Percentiles rank a stretch among this genome's conserved stretches.
Evolutionary conservation across 768 basidiomycete species (phyloP).

Genomic region (Naganishia kalamii): DNA sequence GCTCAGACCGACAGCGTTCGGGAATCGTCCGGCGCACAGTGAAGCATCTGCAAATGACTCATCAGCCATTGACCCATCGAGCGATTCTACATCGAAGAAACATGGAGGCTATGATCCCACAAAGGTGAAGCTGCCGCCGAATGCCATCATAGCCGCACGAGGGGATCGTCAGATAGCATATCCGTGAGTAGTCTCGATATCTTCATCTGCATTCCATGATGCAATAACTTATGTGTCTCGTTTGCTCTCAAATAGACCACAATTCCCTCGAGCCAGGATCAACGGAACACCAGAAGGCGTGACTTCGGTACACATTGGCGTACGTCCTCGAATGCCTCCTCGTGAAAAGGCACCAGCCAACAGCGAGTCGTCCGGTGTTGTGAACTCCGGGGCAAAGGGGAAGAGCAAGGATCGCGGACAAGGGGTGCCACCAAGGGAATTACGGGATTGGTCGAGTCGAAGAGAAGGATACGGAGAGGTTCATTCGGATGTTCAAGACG

Average conservation of each 20-base stretch:
- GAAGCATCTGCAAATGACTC: too few relatives aligned
- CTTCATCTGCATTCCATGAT: too few relatives aligned
- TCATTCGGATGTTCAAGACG: not conserved
- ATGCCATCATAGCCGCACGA: not conserved
- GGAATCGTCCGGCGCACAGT: too few relatives aligned
- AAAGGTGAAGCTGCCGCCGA: not conserved
- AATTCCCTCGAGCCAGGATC: conserved; percentile 8
- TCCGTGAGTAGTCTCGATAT: not conserved
- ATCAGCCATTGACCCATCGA: not conserved
- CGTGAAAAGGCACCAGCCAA: not conserved
- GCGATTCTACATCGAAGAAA: not conserved
- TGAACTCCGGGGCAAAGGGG: not conserved
- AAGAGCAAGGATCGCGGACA: not conserved
- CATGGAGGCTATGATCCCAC: not conserved
- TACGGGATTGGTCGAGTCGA: not conserved
- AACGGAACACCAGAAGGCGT: not conserved
- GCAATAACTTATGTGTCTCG: not conserved
- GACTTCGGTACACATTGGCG: not conserved
- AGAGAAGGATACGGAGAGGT: conserved; percentile 2
- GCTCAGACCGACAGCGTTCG: too few relatives aligned
- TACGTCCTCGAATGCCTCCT: not conserved
- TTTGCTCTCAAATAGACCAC: not conserved
- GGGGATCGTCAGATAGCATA: conserved; percentile 3
- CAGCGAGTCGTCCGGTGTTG: not conserved
- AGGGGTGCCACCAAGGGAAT: too few relatives aligned